A percentile compares a stretch with the other conserved stretches of the same genome.
phyloP scores from a whole-genome alignment of 441 rosid species.

The Erodium moschatum region DNA sequence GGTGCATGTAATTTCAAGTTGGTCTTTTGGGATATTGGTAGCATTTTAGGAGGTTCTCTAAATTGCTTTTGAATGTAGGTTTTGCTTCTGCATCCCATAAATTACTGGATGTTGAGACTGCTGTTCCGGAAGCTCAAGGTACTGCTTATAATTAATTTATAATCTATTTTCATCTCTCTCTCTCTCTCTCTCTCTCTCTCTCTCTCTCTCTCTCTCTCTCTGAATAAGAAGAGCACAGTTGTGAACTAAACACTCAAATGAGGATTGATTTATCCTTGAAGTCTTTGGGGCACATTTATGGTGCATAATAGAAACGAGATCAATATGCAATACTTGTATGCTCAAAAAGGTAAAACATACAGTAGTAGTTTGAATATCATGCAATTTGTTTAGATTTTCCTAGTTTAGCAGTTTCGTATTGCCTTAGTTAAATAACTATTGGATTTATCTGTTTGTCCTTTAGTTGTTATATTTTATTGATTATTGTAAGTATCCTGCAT shows the following conservation, averaged over 20 bases:
- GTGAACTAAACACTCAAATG: too few species aligned
- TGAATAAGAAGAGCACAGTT: too few species aligned
- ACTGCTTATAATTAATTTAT: slow-evolving; percentile 9
- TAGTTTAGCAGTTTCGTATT: neutral
- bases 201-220: neutral
- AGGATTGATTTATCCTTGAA: neutral
- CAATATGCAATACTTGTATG: neutral
- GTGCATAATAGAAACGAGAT: neutral
- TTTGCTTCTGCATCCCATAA: slow-evolving; percentile 45
- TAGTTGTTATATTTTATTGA: neutral
- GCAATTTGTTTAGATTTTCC: neutral
- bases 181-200: too few species aligned
- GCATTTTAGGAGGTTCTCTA: slow-evolving; percentile 12
- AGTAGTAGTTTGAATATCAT: neutral
- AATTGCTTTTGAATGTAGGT: slow-evolving; percentile 41
- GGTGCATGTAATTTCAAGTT: slow-evolving; percentile 34
- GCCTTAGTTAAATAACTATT: neutral
- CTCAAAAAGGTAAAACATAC: neutral
- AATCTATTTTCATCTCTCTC: neutral
- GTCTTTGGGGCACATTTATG: neutral
- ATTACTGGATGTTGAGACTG: slow-evolving; percentile 31
- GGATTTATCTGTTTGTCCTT: neutral
- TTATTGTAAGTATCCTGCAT: too few species aligned
- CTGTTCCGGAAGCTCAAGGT: slow-evolving; percentile 40
- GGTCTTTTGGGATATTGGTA: neutral